phyloP scores from a whole-genome alignment of 208 protist genomes.

The Naegleria fowleri region DNA sequence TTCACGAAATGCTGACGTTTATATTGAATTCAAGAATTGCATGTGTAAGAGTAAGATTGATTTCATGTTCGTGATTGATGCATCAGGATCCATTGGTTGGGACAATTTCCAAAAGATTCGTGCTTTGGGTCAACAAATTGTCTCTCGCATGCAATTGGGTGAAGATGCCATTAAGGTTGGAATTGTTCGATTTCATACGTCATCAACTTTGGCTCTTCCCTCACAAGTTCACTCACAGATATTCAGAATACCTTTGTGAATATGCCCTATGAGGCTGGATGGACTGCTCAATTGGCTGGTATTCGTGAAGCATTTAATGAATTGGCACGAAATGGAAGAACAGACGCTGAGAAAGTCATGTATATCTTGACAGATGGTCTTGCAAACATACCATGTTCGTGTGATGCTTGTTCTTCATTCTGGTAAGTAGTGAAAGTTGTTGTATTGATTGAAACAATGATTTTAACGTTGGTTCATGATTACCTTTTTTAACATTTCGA shows the following conservation, averaged over 20 bases:
- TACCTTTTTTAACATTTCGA: too few species aligned
- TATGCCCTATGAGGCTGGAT: background rate
- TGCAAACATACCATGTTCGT: background rate
- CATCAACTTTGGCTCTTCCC: background rate
- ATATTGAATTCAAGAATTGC: background rate
- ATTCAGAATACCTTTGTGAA: background rate
- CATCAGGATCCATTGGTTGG: background rate
- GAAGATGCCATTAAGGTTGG: background rate
- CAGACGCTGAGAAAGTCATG: background rate
- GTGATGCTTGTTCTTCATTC: background rate
- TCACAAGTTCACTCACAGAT: background rate
- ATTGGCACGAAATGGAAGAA: background rate
- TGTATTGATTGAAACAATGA: too few species aligned
- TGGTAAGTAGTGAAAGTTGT: too few species aligned
- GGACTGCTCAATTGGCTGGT: background rate
- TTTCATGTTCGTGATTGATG: background rate
- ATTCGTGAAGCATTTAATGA: background rate
- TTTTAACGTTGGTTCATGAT: too few species aligned
- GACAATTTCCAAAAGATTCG: background rate
- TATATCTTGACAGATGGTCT: background rate
- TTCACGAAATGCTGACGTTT: background rate
- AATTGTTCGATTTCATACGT: background rate
- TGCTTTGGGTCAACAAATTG: background rate
- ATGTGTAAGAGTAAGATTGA: background rate
- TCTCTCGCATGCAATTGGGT: background rate